Evolutionary conservation across 129 eudicot species (phyloP), one percentile per base, ranked within the genome.

Genomic region (Silybum marianum): DNA sequence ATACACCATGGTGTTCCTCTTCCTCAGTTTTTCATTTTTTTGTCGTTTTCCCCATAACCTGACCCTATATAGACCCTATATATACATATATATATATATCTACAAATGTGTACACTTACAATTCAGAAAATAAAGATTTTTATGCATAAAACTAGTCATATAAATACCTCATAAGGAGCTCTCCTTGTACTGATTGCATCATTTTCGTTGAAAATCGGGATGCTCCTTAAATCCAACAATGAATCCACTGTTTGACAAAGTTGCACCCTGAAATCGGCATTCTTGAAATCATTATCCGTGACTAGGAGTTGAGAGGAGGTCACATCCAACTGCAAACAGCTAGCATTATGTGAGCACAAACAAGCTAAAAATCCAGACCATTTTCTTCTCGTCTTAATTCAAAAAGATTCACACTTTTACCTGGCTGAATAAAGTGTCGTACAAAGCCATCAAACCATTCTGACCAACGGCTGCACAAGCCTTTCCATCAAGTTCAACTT

Each of bases 381-480:
- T 18, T 34, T 70, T 72, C 18, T 26, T 66, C 25, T 16, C 19
- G 14, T 71, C 26, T 7, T 48, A 28, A 18, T 69, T 21, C 21
- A 72, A 78, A 72, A 69, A 40, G 44, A 71, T 34, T 5, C 70
- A 30, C 74, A 80, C 3, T 30, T 60, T 36, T 36, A 94, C 98
- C 97, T 94, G 98, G 80, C 96, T 92, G 87, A 94, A 90, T 68
- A 94, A 86, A 63, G 90, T 86, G 79, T 94, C 98, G 73, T 94
- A 94, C 38, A 94, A 87, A 2, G 98, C 98, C 98, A 94, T 92
- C 67, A 94, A 88, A 69, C 98, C 97, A 80, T 92, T 94, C 81
- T 94, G 98, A 28, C 98, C 98, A 72, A 94, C 98, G 2, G 98
- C 95, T 72, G 98, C 98, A 90, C 98, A 94, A 42, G 98, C 98